phyloP scores from a whole-genome alignment of 2,329 filamentous ascomycete genomes.

The Aspergillus fumigatiaffinis region DNA sequence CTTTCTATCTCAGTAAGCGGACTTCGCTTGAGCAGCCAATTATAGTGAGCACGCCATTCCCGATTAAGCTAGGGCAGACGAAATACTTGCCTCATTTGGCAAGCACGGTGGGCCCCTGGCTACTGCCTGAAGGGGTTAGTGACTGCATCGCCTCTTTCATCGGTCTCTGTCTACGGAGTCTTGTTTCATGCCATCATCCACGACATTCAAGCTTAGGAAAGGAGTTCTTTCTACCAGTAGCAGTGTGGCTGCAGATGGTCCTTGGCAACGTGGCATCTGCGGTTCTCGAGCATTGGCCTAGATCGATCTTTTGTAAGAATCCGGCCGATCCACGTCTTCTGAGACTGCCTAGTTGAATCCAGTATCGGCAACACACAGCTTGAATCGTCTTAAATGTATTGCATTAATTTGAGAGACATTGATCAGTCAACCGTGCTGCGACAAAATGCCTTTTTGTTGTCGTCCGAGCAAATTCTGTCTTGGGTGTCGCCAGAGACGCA shows the following conservation, averaged over 20 bases:
- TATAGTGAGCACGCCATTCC: no score
- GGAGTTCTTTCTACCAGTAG: no score
- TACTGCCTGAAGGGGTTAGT: not conserved
- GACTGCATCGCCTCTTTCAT: not conserved
- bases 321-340: not conserved
- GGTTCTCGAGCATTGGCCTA: not conserved
- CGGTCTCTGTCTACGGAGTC: not conserved
- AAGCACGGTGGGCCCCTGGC: no score
- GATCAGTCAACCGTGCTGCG: not conserved
- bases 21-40: no score
- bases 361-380: no score
- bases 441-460: constrained; percentile 22
- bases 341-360: not conserved
- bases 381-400: not conserved
- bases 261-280: not conserved
- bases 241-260: not conserved
- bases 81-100: no score
- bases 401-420: no score
- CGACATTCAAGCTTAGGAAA: not conserved
- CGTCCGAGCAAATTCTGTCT: constrained; percentile 22
- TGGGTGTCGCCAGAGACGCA: constrained; percentile 23
- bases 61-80: no score
- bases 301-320: not conserved
- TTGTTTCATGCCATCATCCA: not conserved
- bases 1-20: no score